Evolutionary conservation across 768 basidiomycete genomes (phyloP).

Genomic region (Boletus pseudopeckii): DNA sequence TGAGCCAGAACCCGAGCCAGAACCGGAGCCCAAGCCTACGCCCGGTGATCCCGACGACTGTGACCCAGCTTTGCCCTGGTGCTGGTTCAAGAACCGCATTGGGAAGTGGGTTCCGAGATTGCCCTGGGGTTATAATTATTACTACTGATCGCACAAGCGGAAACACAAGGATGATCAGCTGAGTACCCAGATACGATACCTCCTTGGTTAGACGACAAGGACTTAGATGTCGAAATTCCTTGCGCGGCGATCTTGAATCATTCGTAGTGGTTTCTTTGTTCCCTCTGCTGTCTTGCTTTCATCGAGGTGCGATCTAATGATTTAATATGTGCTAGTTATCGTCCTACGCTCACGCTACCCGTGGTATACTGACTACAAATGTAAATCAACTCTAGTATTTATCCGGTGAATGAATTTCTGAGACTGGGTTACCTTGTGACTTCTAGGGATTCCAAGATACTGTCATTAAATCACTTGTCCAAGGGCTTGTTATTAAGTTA

Average conservation of each 20-base stretch:
- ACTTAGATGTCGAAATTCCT: slow-evolving; percentile 3
- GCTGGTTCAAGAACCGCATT: slow-evolving; percentile 7
- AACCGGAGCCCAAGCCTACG: slow-evolving; percentile 26
- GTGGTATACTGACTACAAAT: neutral
- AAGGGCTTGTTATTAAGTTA: too few species aligned
- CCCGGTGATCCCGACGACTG: slow-evolving; percentile 35
- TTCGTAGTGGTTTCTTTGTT: neutral
- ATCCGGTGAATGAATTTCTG: slow-evolving; percentile 28
- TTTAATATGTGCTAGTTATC: slow-evolving; percentile 9
- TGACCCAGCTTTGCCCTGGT: slow-evolving; percentile 11
- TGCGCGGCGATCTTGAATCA: neutral
- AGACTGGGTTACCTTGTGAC: too few species aligned
- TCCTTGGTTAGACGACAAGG: slow-evolving; percentile 8
- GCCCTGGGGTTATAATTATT: slow-evolving; percentile 13
- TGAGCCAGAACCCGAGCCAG: slow-evolving; percentile 14
- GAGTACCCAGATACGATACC: slow-evolving; percentile 19
- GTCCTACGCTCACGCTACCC: neutral
- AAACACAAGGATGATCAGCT: slow-evolving; percentile 6
- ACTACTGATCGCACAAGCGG: slow-evolving; percentile 11
- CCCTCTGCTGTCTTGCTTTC: slow-evolving; percentile 12
- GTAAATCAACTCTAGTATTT: neutral
- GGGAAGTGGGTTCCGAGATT: slow-evolving; percentile 18
- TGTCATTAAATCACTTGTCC: too few species aligned
- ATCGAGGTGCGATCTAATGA: slow-evolving; percentile 3
- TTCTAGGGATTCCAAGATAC: too few species aligned